Base-by-base conservation (phyloP, 352 stramenopile genomes). In the Phytophthora colocasiae region DNA sequence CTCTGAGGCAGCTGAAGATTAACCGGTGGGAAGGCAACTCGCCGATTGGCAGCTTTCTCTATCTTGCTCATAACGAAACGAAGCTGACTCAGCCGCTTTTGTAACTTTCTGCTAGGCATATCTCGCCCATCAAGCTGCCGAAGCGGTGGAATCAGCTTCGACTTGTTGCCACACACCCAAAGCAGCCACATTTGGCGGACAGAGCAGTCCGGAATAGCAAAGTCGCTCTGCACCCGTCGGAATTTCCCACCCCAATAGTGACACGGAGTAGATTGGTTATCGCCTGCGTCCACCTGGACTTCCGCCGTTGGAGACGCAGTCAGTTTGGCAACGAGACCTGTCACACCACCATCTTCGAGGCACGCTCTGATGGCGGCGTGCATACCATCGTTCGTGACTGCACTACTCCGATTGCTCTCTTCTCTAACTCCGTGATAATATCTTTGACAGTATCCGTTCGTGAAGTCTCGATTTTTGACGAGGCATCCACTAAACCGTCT, bases 171-270 rank as follows among this genome's bases (percentile, higher is more conserved):
- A 41, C 58, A 53, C 39, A 45, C 46, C 58, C 58, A 53, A 6
- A 54, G 34, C 19, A 66, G 14, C 39, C 47, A 59, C 3, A 39
- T 6, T 15, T 53, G 47, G 10, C 29, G 12, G 14, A 51, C 39
- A 24, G 48, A 66, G 40, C 58, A 59, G 15, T 58, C 58, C 14
- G 57, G 31, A 27, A 59, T 58, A 1, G 9, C 8, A 59, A 66
- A 66, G 15, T 59, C 48, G 2, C 17, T 22, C 11, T 27, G 27
- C 0, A 66, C 19, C 15, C 48, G 47, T 3, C 40, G 48, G 22
- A 47, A 66, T 53, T 46, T 47, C 3, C 48, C 48, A 2, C 38
- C 58, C 58, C 15, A 59, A n/a, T 19, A 31, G 22, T 58, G 19
- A 9, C 9, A 38, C 2, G 3, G 14, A 6, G n/a, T 5, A 24